Conservation (phyloP, 345 rosid species). For the Corchorus olitorius region DNA sequence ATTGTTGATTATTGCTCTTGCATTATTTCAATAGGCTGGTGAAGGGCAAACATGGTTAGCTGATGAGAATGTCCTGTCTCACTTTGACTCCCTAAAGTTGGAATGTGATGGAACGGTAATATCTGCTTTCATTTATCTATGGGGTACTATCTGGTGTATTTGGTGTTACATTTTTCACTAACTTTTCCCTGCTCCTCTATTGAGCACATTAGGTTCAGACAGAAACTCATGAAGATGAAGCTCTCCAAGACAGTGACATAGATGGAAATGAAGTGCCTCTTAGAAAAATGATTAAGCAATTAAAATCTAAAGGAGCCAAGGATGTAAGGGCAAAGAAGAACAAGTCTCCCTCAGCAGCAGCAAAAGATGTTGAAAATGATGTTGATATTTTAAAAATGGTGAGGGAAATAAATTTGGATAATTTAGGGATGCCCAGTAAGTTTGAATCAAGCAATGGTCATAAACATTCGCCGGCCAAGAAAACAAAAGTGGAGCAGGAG, state of each 20-base stretch:
- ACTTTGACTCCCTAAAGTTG: constrained; percentile 69
- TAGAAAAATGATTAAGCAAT: constrained; percentile 66
- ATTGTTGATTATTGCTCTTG: constrained; percentile 5
- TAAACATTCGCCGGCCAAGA: constrained; percentile 47
- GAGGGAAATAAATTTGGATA: constrained; percentile 86
- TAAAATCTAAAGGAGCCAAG: constrained; percentile 74
- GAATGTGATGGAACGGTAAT: constrained; percentile 61
- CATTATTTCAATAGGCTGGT: constrained; percentile 49
- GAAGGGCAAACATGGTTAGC: constrained; percentile 79
- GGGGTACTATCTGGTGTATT: constrained; percentile 19
- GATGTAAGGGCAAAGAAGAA: constrained; percentile 53
- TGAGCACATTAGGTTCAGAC: constrained; percentile 51
- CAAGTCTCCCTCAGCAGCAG: constrained; percentile 45
- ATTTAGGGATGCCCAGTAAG: constrained; percentile 48
- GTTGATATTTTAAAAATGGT: constrained; percentile 91
- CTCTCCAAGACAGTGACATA: constrained; percentile 54
- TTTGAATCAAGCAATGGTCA: constrained; percentile 88
- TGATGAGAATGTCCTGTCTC: constrained; percentile 70
- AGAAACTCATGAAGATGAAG: constrained; percentile 44
- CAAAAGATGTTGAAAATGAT: constrained; percentile 56
- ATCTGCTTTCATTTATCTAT: constrained; percentile 21
- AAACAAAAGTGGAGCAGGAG: constrained; percentile 37
- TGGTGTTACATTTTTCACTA: constrained; percentile 12
- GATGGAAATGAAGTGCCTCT: constrained; percentile 85
- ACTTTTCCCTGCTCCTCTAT: constrained; percentile 18